Base-by-base conservation (phyloP, 2,329 filamentous ascomycete species). In the Colletotrichum tamarilloi region DNA sequence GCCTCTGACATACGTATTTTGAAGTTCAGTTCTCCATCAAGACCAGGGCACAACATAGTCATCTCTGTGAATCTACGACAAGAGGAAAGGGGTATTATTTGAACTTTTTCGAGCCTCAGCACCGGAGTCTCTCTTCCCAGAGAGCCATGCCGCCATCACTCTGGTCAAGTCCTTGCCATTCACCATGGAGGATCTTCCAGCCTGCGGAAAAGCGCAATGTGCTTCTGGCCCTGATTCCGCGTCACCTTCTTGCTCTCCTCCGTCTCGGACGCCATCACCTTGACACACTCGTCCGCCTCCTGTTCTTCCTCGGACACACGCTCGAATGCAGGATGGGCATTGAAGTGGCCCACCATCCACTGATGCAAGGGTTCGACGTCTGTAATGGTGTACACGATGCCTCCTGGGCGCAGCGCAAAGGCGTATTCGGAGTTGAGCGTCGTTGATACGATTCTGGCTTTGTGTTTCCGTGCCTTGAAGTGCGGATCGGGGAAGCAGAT, bases 401-500 rank as follows among this genome's bases (percentile, higher is more conserved):
- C 97, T 0, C 95, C 95, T 0, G 95, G 95, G 53, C 88, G 88
- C 75, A 98, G 80, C 11, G 93, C 94, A 81, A 93, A 98, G 0
- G 97, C 97, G 80, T 99, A 99, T 83, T 99, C 97, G 0, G 95
- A 94, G 79, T 94, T 95, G 66, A 99, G 86, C 16, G 95, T 95
- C 56, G 93, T 89, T 26, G 94, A 97, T 3, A 99, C 94, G 78
- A 99, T 99, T 52, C 97, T 89, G 52, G 95, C 95, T 84, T 99
- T 99, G 86, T 98, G 97, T 84, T 99, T 99, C 75, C 96, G 90
- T 14, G 94, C 91, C 84, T 99, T 99, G 87, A 99, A 99, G 84
- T 99, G 97, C 72, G 97, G 97, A 80, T 99, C 97, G 0, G 97
- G 97, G 81, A 99, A 99, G 86, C 97, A 99, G 78, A 99, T 94